Percentiles rank a stretch among this genome's conserved stretches.
Evolutionary conservation across 2,329 filamentous ascomycete species (phyloP).

Genomic region (Knoxdaviesia proteae): DNA sequence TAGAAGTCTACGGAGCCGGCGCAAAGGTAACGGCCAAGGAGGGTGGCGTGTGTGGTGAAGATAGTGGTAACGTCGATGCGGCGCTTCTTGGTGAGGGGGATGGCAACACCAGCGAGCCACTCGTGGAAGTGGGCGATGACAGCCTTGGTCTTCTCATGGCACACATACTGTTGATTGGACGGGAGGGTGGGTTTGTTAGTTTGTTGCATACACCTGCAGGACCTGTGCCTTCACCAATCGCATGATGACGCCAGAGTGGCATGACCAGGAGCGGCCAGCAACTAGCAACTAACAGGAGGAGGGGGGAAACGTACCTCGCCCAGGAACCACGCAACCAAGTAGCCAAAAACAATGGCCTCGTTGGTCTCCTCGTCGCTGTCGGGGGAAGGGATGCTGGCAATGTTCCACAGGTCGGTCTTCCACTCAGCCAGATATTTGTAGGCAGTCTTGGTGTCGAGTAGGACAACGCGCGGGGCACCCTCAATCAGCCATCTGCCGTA

Average conservation of each 20-base stretch:
- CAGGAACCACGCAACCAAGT: conserved; percentile 92
- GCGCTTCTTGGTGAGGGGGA: conserved; percentile 80
- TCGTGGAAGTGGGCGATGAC: conserved; percentile 98
- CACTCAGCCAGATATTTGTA: conserved; percentile 87
- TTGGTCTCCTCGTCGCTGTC: conserved; percentile 87
- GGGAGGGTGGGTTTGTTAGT: too few relatives aligned
- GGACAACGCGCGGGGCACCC: conserved; percentile 75
- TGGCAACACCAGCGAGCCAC: conserved; percentile 85
- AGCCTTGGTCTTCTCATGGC: conserved; percentile 74
- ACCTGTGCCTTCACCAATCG: too few relatives aligned
- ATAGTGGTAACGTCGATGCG: conserved; percentile 95
- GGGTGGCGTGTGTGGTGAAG: conserved; percentile 85
- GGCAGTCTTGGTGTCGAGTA: conserved; percentile 87
- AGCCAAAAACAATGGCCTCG: conserved; percentile 92
- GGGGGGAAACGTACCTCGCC: conserved; percentile 50
- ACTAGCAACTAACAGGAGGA: not conserved
- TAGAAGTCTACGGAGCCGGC: conserved; percentile 97
- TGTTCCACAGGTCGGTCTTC: conserved; percentile 91
- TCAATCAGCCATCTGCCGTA: conserved; percentile 98
- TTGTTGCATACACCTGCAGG: too few relatives aligned
- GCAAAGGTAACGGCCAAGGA: conserved; percentile 88
- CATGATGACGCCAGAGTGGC: too few relatives aligned
- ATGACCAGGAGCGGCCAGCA: too few relatives aligned
- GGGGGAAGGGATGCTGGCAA: conserved; percentile 81
- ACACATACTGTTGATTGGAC: conserved; percentile 48